Base-by-base conservation (phyloP, 2,329 filamentous ascomycete species). In the Paradendryphiella salina region DNA sequence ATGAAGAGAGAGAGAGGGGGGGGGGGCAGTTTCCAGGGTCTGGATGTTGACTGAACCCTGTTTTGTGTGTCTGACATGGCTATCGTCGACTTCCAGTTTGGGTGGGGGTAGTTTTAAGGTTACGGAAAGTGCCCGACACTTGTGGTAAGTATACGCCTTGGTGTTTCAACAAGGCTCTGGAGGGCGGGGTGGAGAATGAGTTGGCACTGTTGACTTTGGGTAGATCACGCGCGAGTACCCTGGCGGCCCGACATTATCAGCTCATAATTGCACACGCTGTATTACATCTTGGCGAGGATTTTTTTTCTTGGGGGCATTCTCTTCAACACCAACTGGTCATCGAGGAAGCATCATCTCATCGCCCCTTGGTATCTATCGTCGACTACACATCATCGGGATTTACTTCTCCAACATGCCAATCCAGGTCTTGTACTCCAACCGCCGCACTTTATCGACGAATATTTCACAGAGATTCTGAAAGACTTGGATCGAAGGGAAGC, bases 11-110 rank as follows among this genome's bases (percentile, higher is more conserved):
- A n/a, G n/a, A n/a, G n/a, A n/a, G n/a, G n/a, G n/a, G n/a, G n/a
- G 13, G 23, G 2, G 5, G 8, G 5, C 17, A 37, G 35, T 23
- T 23, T 37, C 20, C n/a, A 18, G 18, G 17, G 26, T 39, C 35
- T 5, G 38, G 15, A 21, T 6, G 29, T n/a, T 35, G 26, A 21
- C 18, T 23, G 21, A 33, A 17, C 38, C 49, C 34, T 48, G 35
- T 42, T 28, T 29, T 10, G 20, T 37, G 18, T 41, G 26, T 23
- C 31, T 32, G 18, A 11, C 20, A 33, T 17, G 17, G 45, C 33
- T 15, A 45, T 52, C 44, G 52, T 51, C 47, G 43, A 37, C 32
- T 51, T 39, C 43, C 38, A 15, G 17, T 36, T 47, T 29, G 43
- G 36, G 35, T 17, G n/a, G 21, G 7, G 21, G 36, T 17, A 9